These are phyloP conservation scores for Aspergillus sp. DNA, from an alignment of 2,329 filamentous ascomycete species.

Conservation along the genomic window DNA sequence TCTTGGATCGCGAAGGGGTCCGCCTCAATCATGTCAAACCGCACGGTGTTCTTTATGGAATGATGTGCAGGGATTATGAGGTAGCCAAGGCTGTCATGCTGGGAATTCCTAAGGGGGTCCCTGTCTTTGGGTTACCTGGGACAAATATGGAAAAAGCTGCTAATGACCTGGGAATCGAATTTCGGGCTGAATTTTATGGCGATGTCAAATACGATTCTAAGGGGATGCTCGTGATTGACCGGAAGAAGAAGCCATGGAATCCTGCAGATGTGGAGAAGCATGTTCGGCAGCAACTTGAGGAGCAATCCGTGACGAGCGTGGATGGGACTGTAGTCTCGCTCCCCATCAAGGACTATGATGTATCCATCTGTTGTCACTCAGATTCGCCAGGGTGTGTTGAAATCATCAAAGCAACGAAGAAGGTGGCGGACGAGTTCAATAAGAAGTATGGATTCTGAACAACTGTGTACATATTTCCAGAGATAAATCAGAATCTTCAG, in stretches of 20 bases:
- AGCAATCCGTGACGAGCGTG: constrained; percentile 42
- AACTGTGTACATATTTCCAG: background rate
- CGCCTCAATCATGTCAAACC: constrained; percentile 63
- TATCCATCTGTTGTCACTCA: constrained; percentile 50
- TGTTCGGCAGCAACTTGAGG: constrained; percentile 44
- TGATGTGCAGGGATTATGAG: constrained; percentile 55
- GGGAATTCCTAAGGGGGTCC: constrained; percentile 52
- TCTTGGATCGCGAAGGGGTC: constrained; percentile 58
- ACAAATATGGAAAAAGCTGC: constrained; percentile 57
- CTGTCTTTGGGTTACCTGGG: constrained; percentile 56
- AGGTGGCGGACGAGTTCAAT: constrained; percentile 46
- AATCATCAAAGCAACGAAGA: constrained; percentile 43
- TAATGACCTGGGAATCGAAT: constrained; percentile 53
- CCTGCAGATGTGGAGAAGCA: constrained; percentile 42
- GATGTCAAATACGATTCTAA: constrained; percentile 58
- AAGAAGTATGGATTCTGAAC: constrained; percentile 24
- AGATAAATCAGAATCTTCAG: background rate
- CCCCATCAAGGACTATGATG: constrained; percentile 42
- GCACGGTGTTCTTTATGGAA: constrained; percentile 60
- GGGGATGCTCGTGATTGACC: constrained; percentile 54
- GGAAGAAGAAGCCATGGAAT: constrained; percentile 57
- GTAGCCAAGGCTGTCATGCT: constrained; percentile 54
- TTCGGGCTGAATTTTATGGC: constrained; percentile 56
- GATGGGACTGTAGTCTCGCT: constrained; percentile 42
- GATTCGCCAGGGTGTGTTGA: constrained; percentile 49